Conservation (phyloP, 345 rosid genomes). For the Abelmoschus esculentus region DNA sequence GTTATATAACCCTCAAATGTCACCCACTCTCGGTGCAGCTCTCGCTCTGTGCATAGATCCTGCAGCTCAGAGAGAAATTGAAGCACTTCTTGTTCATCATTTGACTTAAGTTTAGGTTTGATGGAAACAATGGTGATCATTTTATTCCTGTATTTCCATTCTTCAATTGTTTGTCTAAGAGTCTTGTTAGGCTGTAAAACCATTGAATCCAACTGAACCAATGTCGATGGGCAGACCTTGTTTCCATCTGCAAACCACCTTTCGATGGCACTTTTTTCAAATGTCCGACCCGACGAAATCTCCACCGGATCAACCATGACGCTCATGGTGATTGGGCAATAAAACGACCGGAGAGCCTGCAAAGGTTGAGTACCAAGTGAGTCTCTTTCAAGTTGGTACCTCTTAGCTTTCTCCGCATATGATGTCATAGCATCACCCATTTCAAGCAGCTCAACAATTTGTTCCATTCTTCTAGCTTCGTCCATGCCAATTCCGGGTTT, state of each 20-base stretch:
- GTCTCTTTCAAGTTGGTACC: slow-evolving; percentile 8
- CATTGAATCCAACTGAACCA: slow-evolving; percentile 5
- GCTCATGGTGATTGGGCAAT: slow-evolving; percentile 22
- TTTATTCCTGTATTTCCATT: slow-evolving; percentile 24
- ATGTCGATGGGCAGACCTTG: slow-evolving; percentile 16
- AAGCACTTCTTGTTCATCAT: slow-evolving; percentile 20
- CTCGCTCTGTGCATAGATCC: slow-evolving; percentile 16
- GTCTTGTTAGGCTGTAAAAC: slow-evolving; percentile 20
- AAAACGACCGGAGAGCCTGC: slow-evolving; percentile 20
- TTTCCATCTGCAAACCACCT: slow-evolving; percentile 24
- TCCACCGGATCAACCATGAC: slow-evolving; percentile 28
- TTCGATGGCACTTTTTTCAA: slow-evolving; percentile 21
- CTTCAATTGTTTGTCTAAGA: slow-evolving; percentile 20
- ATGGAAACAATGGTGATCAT: slow-evolving; percentile 21
- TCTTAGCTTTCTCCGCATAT: slow-evolving; percentile 16
- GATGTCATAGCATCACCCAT: slow-evolving; percentile 22
- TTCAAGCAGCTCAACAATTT: slow-evolving; percentile 14
- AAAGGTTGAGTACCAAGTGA: slow-evolving; percentile 16
- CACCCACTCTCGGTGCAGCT: slow-evolving; percentile 16
- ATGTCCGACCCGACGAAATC: slow-evolving; percentile 21
- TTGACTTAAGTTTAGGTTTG: slow-evolving; percentile 19
- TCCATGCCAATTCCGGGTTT: slow-evolving; percentile 9
- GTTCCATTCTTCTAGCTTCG: slow-evolving; percentile 17
- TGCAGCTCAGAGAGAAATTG: slow-evolving; percentile 17
- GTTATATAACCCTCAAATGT: slow-evolving; percentile 16